phyloP scores from a whole-genome alignment of 2,329 filamentous ascomycete species.

The Cryphonectria radicalis region DNA sequence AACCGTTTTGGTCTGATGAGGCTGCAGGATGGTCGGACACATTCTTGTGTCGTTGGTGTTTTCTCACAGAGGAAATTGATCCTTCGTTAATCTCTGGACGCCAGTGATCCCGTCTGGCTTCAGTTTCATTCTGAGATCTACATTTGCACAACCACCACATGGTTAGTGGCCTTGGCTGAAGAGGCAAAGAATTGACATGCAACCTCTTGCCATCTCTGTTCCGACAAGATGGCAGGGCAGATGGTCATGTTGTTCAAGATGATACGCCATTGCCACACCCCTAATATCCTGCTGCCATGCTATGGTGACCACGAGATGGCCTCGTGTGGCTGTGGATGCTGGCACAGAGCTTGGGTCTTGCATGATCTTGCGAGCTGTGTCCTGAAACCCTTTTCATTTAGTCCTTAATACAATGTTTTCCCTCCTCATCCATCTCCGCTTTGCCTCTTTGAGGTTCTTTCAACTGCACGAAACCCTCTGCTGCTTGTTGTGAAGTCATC shows the following conservation, averaged over 20 bases:
- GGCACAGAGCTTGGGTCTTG: not conserved
- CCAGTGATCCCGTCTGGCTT: slow-evolving; percentile 53
- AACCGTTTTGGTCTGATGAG: slow-evolving; percentile 33
- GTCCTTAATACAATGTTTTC: not conserved
- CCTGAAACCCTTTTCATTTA: not conserved
- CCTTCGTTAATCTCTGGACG: slow-evolving; percentile 62
- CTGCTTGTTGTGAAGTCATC: not conserved
- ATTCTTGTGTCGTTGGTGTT: slow-evolving; percentile 39
- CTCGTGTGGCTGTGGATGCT: not conserved
- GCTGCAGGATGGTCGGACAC: slow-evolving; percentile 37
- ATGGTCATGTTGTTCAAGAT: not conserved
- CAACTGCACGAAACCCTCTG: not conserved
- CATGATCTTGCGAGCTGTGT: not conserved
- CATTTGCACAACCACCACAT: slow-evolving; percentile 40
- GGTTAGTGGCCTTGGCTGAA: not conserved
- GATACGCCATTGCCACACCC: not conserved
- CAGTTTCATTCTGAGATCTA: slow-evolving; percentile 65
- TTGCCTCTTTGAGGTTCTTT: not conserved
- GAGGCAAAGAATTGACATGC: not conserved
- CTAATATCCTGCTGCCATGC: not conserved
- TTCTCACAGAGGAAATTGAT: slow-evolving; percentile 54
- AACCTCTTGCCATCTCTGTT: not conserved
- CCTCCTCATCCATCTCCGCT: not conserved
- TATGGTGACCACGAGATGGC: not conserved
- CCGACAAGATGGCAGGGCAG: not conserved